A percentile compares a stretch with the other conserved stretches of the same genome.
phyloP scores from a whole-genome alignment of 306 rosid species.

The Mimosa pudica region DNA sequence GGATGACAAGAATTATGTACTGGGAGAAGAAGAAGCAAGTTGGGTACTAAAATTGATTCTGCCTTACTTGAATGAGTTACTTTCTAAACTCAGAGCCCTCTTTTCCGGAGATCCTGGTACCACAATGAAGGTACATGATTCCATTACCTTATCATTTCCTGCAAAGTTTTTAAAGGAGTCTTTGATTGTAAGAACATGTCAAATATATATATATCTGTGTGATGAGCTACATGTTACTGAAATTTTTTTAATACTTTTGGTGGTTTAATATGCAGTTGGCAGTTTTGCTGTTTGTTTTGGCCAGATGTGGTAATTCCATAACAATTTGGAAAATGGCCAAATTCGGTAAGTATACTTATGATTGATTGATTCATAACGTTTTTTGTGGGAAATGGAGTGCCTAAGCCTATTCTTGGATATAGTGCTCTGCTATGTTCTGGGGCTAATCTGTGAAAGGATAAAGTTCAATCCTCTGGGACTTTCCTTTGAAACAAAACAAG shows the following conservation, averaged over 20 bases:
- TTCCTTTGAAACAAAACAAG: conserved; percentile 7
- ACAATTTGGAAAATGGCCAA: conserved; percentile 84
- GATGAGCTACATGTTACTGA: background rate
- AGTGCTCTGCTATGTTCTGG: background rate
- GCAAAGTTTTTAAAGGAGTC: background rate
- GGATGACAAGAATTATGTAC: conserved; percentile 52
- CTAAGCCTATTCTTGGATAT: conserved; percentile 6
- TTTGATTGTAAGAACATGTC: background rate
- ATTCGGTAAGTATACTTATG: conserved; percentile 47
- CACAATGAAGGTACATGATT: conserved; percentile 69
- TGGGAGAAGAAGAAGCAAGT: conserved; percentile 83
- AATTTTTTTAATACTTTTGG: background rate
- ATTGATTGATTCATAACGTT: background rate
- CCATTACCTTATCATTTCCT: background rate
- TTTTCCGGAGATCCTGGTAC: conserved; percentile 90
- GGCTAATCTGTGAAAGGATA: conserved; percentile 3
- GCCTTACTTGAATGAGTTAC: conserved; percentile 76
- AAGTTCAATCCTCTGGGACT: conserved; percentile 1
- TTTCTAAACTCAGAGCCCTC: conserved; percentile 71
- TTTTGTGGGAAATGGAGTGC: background rate
- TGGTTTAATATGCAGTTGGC: conserved; percentile 63
- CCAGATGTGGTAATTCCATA: conserved; percentile 84
- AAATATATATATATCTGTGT: background rate
- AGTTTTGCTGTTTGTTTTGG: conserved; percentile 78
- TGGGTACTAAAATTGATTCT: conserved; percentile 73